Conservation (phyloP, 2,329 filamentous ascomycete genomes). For the Nemania sp. region DNA sequence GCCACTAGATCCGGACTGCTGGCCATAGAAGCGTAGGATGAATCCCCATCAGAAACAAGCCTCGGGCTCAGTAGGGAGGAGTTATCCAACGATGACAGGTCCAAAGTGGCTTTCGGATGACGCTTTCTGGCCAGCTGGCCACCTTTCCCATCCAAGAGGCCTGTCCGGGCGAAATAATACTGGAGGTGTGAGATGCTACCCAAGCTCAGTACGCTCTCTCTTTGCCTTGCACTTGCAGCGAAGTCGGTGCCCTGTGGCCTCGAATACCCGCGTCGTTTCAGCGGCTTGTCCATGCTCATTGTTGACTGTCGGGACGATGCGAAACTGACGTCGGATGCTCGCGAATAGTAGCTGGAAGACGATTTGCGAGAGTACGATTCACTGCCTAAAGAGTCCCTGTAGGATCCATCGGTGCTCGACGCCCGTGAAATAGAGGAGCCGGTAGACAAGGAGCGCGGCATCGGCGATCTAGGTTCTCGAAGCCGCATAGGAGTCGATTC, state of each 20-base stretch:
- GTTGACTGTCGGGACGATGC: slow-evolving; percentile 52
- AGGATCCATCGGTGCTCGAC: slow-evolving; percentile 54
- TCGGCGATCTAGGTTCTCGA: slow-evolving; percentile 59
- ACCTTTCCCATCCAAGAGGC: slow-evolving; percentile 89
- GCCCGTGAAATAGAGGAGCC: slow-evolving; percentile 62
- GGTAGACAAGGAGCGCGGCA: slow-evolving; percentile 67
- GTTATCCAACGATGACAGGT: slow-evolving; percentile 58
- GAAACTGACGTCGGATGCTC: slow-evolving; percentile 48
- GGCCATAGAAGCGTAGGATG: slow-evolving; percentile 62
- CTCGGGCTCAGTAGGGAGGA: slow-evolving; percentile 46
- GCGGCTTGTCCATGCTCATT: slow-evolving; percentile 45
- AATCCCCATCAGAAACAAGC: slow-evolving; percentile 56
- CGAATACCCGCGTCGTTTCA: slow-evolving; percentile 77
- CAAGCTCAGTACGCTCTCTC: slow-evolving; percentile 94
- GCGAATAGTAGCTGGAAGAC: slow-evolving; percentile 58
- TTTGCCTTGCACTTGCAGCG: slow-evolving; percentile 82
- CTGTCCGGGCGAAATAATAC: slow-evolving; percentile 96
- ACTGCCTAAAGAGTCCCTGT: slow-evolving; percentile 61
- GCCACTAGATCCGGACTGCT: slow-evolving; percentile 60
- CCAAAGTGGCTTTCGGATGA: slow-evolving; percentile 60
- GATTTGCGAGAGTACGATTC: slow-evolving; percentile 64
- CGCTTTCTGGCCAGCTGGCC: slow-evolving; percentile 78
- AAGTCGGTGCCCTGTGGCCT: slow-evolving; percentile 86
- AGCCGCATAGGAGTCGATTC: slow-evolving; percentile 65
- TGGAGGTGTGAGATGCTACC: slow-evolving; percentile 97